Evolutionary conservation across 202 grass and related monocot species (phyloP).

Genomic region (Schoenoplectus triqueter): DNA sequence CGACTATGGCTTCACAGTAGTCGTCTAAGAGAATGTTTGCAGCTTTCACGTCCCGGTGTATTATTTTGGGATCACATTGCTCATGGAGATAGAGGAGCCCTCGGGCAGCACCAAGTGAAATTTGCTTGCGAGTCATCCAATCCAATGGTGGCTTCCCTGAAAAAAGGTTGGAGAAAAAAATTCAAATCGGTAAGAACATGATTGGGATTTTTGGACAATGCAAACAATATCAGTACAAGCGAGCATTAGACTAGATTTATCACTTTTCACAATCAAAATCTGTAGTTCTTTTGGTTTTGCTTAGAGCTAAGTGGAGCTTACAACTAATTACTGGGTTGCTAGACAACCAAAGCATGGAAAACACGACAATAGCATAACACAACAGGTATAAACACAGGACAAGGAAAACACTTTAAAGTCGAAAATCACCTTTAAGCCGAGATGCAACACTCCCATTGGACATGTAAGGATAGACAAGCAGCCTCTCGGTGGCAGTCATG

Average conservation of each 20-base stretch:
- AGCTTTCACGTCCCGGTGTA: constrained; percentile 93
- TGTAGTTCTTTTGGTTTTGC: not conserved
- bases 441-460: constrained; percentile 98
- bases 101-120: constrained; percentile 82
- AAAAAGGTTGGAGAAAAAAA: constrained; percentile 20
- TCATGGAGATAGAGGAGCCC: constrained; percentile 94
- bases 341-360: not conserved
- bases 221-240: not conserved
- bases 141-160: constrained; percentile 81
- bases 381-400: not conserved
- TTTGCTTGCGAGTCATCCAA: constrained; percentile 84
- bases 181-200: constrained; percentile 37
- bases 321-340: not conserved
- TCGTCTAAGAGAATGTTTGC: constrained; percentile 89
- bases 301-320: not conserved
- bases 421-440: constrained; percentile 72
- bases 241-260: too few species aligned
- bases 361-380: not conserved
- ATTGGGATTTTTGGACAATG: not conserved
- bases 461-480: constrained; percentile 94
- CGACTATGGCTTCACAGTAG: constrained; percentile 78
- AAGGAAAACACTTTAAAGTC: not conserved
- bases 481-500: constrained; percentile 86
- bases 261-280: not conserved
- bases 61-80: constrained; percentile 98